phyloP scores from a whole-genome alignment of 176 grass and related monocot species.

The Oryza coarctata region DNA sequence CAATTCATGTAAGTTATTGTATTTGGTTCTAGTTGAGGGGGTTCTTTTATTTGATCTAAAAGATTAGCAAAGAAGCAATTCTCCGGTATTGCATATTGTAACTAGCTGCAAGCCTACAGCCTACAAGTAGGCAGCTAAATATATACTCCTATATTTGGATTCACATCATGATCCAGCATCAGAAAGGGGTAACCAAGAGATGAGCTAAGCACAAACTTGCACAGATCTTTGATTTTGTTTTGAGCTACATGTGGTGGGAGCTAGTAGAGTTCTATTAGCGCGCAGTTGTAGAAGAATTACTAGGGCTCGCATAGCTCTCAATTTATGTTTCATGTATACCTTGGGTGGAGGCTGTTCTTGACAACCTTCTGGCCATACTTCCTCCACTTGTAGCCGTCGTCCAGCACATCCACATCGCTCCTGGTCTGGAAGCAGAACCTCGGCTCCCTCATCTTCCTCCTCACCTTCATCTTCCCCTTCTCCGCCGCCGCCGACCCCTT shows the following conservation, averaged over 20 bases:
- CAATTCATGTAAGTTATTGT: not conserved
- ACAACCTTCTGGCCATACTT: constrained; percentile 91
- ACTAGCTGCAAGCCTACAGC: too few species aligned
- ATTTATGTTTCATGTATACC: constrained; percentile 24
- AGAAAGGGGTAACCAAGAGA: not conserved
- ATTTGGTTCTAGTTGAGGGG: not conserved
- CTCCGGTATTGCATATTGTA: too few species aligned
- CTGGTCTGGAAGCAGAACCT: constrained; percentile 91
- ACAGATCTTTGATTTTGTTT: not conserved
- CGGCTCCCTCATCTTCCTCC: constrained; percentile 84
- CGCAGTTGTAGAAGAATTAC: not conserved
- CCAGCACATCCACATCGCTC: constrained; percentile 78
- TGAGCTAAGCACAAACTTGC: not conserved
- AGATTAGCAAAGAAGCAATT: not conserved
- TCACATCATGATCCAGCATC: not conserved
- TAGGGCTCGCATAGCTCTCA: constrained; percentile 7
- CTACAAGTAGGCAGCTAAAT: not conserved
- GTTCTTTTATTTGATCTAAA: not conserved
- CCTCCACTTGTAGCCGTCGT: constrained; percentile 90
- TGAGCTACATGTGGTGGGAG: not conserved
- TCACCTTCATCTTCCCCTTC: constrained; percentile 70
- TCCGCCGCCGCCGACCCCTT: constrained; percentile 44
- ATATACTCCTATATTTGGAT: not conserved
- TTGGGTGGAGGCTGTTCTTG: constrained; percentile 84
- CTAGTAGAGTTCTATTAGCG: not conserved